A percentile compares a stretch with the other conserved stretches of the same genome.
phyloP scores from a whole-genome alignment of 768 basidiomycete species.

The Mycena crocata region DNA sequence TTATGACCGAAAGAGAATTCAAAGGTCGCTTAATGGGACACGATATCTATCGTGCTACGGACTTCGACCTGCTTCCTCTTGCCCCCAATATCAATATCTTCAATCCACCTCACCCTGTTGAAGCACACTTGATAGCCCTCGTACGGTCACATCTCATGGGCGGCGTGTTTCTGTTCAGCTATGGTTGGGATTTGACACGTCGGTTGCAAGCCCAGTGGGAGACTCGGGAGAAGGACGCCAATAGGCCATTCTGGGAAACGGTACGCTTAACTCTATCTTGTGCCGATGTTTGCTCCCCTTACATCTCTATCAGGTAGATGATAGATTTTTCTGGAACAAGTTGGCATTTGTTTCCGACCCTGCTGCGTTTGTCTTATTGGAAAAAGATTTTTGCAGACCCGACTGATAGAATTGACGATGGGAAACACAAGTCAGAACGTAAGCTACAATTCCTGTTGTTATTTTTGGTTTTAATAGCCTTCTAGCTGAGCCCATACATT shows the following conservation, averaged over 20 bases:
- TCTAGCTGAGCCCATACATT: slow-evolving; percentile 87
- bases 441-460: slow-evolving; percentile 42
- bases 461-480: slow-evolving; percentile 22
- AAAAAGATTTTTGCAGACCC: slow-evolving; percentile 56
- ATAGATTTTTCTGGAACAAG: slow-evolving; percentile 99
- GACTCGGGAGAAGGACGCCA: slow-evolving; percentile 59
- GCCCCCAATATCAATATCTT: slow-evolving; percentile 75
- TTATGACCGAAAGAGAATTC: slow-evolving; percentile 86
- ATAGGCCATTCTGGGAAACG: slow-evolving; percentile 79
- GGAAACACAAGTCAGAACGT: slow-evolving; percentile 73
- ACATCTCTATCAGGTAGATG: slow-evolving; percentile 74
- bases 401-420: slow-evolving; percentile 52
- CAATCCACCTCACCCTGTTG: slow-evolving; percentile 84
- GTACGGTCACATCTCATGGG: slow-evolving; percentile 85
- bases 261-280: slow-evolving; percentile 56
- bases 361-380: slow-evolving; percentile 73
- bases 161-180: slow-evolving; percentile 91
- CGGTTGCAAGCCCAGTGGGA: slow-evolving; percentile 87
- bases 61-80: slow-evolving; percentile 92
- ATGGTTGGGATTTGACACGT: slow-evolving; percentile 90
- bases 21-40: slow-evolving; percentile 85
- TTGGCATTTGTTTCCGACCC: slow-evolving; percentile 54
- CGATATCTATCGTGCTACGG: slow-evolving; percentile 89
- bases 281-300: not conserved
- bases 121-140: slow-evolving; percentile 87